phyloP scores from a whole-genome alignment of 2,329 filamentous ascomycete genomes.

The Daldinia sp. region DNA sequence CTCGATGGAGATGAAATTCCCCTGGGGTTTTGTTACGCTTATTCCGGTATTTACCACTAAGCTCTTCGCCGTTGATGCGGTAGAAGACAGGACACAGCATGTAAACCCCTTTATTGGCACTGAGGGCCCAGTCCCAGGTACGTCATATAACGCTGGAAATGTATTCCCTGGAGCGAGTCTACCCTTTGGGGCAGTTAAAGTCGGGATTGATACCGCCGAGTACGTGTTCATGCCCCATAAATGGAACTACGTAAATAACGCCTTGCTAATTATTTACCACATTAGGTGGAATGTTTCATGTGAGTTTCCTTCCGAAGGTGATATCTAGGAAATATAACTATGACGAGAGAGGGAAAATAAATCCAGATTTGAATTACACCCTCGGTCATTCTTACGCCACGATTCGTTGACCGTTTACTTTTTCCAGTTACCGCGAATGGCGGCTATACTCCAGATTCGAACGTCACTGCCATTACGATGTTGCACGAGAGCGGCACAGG shows the following conservation, averaged over 20 bases:
- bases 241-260: not conserved
- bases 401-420: not conserved
- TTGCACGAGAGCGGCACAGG: conserved; percentile 66
- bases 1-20: conserved; percentile 8
- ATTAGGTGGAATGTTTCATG: conserved; percentile 32
- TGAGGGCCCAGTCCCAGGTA: conserved; percentile 54
- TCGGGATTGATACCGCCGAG: conserved; percentile 52
- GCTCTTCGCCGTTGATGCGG: not conserved
- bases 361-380: not conserved
- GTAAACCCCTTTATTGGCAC: conserved; percentile 61
- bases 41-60: conserved; percentile 5
- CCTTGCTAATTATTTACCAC: conserved; percentile 13
- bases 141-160: conserved; percentile 54
- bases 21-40: not conserved
- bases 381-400: not conserved
- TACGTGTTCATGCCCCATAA: conserved; percentile 3
- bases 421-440: conserved; percentile 44
- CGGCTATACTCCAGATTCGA: conserved; percentile 52
- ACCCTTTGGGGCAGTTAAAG: conserved; percentile 56
- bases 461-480: conserved; percentile 60
- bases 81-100: conserved; percentile 46
- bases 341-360: not conserved
- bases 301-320: conserved; percentile 29
- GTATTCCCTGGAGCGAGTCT: conserved; percentile 54
- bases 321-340: not conserved